Conservation (phyloP, 495 filamentous ascomycete species). For the Ramalina peruviana region DNA sequence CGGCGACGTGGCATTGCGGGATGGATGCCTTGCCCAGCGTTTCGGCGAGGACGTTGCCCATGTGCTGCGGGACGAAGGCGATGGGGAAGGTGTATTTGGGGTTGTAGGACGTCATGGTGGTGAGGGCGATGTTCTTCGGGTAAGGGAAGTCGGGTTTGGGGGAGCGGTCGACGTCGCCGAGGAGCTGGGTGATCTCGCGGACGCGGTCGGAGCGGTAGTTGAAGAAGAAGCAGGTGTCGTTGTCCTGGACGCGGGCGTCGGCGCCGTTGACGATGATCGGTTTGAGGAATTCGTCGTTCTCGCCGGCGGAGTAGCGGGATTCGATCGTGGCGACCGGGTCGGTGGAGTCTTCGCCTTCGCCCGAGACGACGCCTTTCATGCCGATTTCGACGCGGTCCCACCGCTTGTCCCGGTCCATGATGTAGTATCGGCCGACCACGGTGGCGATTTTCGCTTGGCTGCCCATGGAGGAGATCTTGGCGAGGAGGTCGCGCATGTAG, state of each 20-base stretch:
- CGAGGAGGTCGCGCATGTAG: conserved; percentile 75
- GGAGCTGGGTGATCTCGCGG: conserved; percentile 86
- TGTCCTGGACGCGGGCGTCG: conserved; percentile 71
- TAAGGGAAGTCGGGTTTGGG: conserved; percentile 85
- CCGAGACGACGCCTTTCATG: conserved; percentile 68
- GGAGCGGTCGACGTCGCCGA: conserved; percentile 82
- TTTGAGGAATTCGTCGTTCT: conserved; percentile 96
- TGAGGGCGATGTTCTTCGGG: conserved; percentile 79
- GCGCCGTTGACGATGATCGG: conserved; percentile 88
- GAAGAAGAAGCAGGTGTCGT: conserved; percentile 97
- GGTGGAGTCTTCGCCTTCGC: conserved; percentile 70
- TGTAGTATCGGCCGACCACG: conserved; percentile 89
- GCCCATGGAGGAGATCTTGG: conserved; percentile 67
- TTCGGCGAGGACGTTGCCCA: conserved; percentile 94
- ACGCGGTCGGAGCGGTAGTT: conserved; percentile 99
- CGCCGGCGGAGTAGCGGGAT: conserved; percentile 70
- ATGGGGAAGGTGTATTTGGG: conserved; percentile 82
- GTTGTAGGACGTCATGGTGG: conserved; percentile 99
- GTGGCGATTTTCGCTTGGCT: conserved; percentile 72
- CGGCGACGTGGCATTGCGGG: conserved; percentile 88
- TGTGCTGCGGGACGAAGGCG: conserved; percentile 86
- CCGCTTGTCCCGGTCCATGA: conserved; percentile 99
- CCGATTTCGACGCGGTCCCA: conserved; percentile 91
- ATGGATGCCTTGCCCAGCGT: conserved; percentile 72
- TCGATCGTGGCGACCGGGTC: conserved; percentile 80